Percentiles rank a stretch among this genome's conserved stretches.
Conservation (phyloP, 1,284 basidiomycete genomes). For the Irpex rosettiformis region DNA sequence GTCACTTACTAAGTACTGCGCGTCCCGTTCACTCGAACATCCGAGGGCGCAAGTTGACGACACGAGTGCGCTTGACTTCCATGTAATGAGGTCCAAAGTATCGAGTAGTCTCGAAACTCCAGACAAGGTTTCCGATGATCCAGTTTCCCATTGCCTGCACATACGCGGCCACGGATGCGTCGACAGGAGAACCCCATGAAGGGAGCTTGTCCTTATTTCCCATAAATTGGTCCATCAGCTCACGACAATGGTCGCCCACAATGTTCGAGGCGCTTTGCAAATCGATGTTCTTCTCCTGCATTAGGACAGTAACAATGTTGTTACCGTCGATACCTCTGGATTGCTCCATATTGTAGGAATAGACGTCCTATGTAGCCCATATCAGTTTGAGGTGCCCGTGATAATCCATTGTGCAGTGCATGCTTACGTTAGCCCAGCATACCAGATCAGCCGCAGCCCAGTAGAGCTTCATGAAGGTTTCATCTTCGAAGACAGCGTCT, state of each 20-base stretch:
- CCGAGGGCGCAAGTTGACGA: constrained; percentile 17
- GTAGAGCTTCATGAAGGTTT: constrained; percentile 31
- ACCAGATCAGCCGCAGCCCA: constrained; percentile 40
- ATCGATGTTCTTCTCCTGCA: constrained; percentile 30
- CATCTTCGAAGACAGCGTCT: constrained; percentile 34
- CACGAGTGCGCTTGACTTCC: constrained; percentile 23
- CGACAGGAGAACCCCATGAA: constrained; percentile 29
- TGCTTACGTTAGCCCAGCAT: constrained; percentile 39
- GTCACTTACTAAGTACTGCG: no score
- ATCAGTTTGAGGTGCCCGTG: background rate
- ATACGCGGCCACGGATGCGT: constrained; percentile 32
- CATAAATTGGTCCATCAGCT: constrained; percentile 29
- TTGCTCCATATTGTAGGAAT: constrained; percentile 42
- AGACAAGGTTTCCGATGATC: constrained; percentile 36
- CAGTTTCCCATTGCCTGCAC: constrained; percentile 33
- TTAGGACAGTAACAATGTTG: constrained; percentile 40
- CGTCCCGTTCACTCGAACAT: background rate
- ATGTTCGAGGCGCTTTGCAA: constrained; percentile 35
- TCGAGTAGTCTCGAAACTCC: constrained; percentile 38
- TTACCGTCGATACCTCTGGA: constrained; percentile 34
- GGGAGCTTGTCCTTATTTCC: constrained; percentile 26
- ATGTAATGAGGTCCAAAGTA: constrained; percentile 31
- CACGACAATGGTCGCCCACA: constrained; percentile 30
- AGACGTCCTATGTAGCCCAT: constrained; percentile 34
- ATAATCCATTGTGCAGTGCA: background rate